Evolutionary conservation across 306 rosid species (phyloP).

Genomic region (Cotoneaster glaucophyllus): DNA sequence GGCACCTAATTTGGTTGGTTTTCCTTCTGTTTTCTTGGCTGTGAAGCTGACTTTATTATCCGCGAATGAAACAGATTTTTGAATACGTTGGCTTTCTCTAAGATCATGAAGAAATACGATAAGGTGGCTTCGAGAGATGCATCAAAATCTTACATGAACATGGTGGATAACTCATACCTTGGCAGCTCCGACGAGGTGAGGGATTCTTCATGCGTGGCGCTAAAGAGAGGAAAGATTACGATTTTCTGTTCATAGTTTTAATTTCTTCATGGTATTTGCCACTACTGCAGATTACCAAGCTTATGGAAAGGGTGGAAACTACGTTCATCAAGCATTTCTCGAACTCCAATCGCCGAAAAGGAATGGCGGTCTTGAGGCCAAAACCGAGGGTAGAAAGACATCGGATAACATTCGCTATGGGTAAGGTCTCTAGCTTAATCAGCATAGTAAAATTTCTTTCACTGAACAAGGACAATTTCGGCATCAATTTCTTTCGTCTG

Average conservation of each 20-base stretch:
- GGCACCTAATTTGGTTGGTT: neutral
- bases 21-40: neutral
- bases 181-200: conserved; percentile 72
- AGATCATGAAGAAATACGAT: conserved; percentile 82
- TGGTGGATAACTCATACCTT: conserved; percentile 57
- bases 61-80: conserved; percentile 42
- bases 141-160: conserved; percentile 52
- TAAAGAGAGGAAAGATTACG: neutral
- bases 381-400: conserved; percentile 54
- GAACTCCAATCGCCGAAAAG: conserved; percentile 57
- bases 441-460: neutral
- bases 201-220: neutral
- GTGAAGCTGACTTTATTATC: neutral
- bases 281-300: conserved; percentile 24
- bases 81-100: conserved; percentile 62
- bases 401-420: conserved; percentile 50
- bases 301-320: conserved; percentile 44
- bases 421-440: conserved; percentile 22
- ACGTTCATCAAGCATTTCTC: conserved; percentile 54
- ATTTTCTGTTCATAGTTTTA: neutral
- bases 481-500: neutral
- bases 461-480: neutral
- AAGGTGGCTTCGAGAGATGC: conserved; percentile 69
- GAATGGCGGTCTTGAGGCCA: conserved; percentile 53
- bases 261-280: neutral